phyloP scores from a whole-genome alignment of 208 protist genomes.

The Leishmania tropica region DNA sequence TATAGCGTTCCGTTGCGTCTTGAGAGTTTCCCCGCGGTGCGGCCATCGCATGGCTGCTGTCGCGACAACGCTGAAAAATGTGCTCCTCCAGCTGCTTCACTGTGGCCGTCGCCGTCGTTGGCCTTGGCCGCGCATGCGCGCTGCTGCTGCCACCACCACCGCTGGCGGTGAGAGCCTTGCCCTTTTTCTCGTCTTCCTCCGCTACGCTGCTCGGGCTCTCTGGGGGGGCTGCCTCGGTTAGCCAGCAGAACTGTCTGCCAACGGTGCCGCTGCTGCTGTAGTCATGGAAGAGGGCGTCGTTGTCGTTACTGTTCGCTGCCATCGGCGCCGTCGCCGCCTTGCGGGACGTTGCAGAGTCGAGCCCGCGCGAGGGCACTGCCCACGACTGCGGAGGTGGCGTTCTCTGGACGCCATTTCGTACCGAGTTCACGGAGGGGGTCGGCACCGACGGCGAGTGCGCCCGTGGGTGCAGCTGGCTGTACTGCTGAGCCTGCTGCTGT shows the following conservation, averaged over 20 bases:
- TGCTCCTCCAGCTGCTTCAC: not conserved
- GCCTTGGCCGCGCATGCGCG: not conserved
- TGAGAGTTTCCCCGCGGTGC: no score
- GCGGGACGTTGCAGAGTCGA: not conserved
- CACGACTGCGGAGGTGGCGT: not conserved
- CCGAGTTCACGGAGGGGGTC: not conserved
- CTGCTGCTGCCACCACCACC: not conserved
- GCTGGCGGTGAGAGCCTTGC: not conserved
- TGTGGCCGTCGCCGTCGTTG: not conserved
- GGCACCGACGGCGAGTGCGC: not conserved
- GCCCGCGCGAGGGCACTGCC: not conserved
- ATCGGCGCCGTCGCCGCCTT: not conserved
- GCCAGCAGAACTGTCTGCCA: not conserved
- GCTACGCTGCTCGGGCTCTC: not conserved
- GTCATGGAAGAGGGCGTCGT: not conserved
- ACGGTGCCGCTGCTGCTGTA: not conserved
- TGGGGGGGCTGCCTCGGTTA: not conserved
- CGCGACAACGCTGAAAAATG: not conserved
- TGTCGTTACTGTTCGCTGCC: not conserved
- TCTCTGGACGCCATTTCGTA: not conserved
- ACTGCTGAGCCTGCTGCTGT: conserved; percentile 6
- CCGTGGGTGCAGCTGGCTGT: not conserved
- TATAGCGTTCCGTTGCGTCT: not conserved
- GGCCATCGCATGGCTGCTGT: not conserved
- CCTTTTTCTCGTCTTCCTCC: not conserved